These are phyloP conservation scores for Tricholoma saponaceum DNA, from an alignment of 768 basidiomycete genomes.

Conservation along the genomic window DNA sequence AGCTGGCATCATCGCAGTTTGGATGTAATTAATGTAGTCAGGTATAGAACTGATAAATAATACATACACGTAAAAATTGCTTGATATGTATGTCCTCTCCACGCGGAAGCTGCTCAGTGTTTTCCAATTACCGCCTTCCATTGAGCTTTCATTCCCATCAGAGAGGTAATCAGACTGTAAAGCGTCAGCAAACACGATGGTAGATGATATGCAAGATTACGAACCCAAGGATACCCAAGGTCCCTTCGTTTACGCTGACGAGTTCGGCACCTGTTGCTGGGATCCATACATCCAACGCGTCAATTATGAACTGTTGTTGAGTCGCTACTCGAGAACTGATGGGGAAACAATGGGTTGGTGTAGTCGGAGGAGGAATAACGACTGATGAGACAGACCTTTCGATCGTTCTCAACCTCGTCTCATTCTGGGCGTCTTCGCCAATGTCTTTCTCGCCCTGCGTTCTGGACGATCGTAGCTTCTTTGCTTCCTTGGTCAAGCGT, in stretches of 20 bases:
- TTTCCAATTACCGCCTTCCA: conserved; percentile 54
- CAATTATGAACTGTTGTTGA: conserved; percentile 79
- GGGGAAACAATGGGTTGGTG: not conserved
- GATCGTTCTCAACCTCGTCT: conserved; percentile 56
- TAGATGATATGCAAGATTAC: conserved; percentile 10
- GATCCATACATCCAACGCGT: conserved; percentile 84
- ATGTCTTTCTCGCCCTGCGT: conserved; percentile 64
- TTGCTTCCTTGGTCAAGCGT: conserved; percentile 58
- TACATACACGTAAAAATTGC: too few species aligned
- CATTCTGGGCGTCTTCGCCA: conserved; percentile 59
- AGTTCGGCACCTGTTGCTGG: conserved; percentile 81
- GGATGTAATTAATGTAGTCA: too few species aligned
- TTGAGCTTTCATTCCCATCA: conserved; percentile 65
- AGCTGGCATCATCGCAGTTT: too few species aligned
- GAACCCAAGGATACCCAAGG: conserved; percentile 83
- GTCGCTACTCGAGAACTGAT: conserved; percentile 59
- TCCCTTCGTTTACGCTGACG: conserved; percentile 77
- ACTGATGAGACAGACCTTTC: conserved; percentile 43
- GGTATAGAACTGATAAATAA: too few species aligned
- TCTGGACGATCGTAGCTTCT: conserved; percentile 41
- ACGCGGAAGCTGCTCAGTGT: conserved; percentile 20
- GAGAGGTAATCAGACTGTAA: conserved; percentile 61
- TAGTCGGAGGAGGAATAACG: not conserved
- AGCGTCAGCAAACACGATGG: not conserved
- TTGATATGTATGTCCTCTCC: too few species aligned